Evolutionary conservation across 1,284 basidiomycete species (phyloP).

Genomic region (Pseudozyma flocculosa): DNA sequence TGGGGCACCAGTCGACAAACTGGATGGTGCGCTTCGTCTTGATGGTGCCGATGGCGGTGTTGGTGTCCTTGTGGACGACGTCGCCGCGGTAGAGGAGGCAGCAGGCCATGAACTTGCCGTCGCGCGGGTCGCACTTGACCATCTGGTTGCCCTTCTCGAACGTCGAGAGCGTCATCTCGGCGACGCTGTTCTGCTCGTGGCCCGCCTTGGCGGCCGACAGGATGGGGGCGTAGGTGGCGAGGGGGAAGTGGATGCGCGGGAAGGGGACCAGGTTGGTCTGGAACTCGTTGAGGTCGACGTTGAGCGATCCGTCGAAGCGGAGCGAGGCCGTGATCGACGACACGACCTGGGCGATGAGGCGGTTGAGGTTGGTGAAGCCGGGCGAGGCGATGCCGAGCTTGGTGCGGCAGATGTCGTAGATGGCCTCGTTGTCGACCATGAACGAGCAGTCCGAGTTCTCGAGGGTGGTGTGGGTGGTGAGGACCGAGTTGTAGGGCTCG

Average conservation of each 20-base stretch:
- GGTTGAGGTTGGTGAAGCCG: conserved; percentile 91
- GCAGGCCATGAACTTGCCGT: conserved; percentile 80
- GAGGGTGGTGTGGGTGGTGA: conserved; percentile 97
- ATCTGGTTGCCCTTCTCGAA: conserved; percentile 98
- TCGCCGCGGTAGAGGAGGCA: conserved; percentile 74
- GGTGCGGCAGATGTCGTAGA: conserved; percentile 99
- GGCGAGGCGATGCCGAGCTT: conserved; percentile 84
- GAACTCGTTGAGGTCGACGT: conserved; percentile 98
- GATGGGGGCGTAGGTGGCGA: conserved; percentile 93
- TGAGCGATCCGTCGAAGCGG: conserved; percentile 95
- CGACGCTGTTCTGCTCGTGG: conserved; percentile 96
- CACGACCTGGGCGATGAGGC: conserved; percentile 90
- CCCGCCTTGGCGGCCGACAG: conserved; percentile 76
- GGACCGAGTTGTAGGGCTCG: conserved; percentile 98
- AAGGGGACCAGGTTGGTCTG: conserved; percentile 90
- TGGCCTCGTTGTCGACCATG: conserved; percentile 62
- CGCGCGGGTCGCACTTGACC: conserved; percentile 64
- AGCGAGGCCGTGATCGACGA: conserved; percentile 96
- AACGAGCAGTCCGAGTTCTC: conserved; percentile 96
- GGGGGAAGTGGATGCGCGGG: conserved; percentile 92
- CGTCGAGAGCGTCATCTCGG: conserved; percentile 97
- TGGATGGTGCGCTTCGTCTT: conserved; percentile 81
- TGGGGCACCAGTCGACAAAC: conserved; percentile 95
- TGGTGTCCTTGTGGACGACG: conserved; percentile 95
- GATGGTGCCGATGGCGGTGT: conserved; percentile 87